Conservation (phyloP, 2,329 filamentous ascomycete genomes). For the Penicillium crustosum region DNA sequence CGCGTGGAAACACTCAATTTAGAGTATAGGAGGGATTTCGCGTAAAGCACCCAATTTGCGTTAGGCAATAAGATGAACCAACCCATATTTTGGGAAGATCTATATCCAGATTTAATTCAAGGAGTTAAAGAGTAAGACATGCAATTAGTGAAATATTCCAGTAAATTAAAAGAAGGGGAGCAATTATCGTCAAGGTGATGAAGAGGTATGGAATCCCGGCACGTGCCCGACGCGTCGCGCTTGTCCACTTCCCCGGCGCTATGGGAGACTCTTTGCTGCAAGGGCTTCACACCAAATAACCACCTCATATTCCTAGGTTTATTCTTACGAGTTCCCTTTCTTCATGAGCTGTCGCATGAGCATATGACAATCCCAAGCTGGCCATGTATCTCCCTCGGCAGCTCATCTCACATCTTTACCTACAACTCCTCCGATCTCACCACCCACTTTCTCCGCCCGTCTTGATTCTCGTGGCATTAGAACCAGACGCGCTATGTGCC, state of each 20-base stretch:
- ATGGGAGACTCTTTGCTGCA: constrained; percentile 12
- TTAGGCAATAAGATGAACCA: not conserved
- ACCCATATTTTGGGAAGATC: not conserved
- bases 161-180: not conserved
- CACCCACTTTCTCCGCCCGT: constrained; percentile 91
- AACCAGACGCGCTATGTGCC: constrained; percentile 92
- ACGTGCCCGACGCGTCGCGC: constrained; percentile 32
- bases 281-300: constrained; percentile 17
- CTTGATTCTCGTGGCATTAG: constrained; percentile 86
- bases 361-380: constrained; percentile 20
- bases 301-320: constrained; percentile 6
- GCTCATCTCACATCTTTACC: constrained; percentile 87
- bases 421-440: constrained; percentile 78
- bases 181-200: constrained; percentile 24
- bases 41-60: constrained; percentile 1
- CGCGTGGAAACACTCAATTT: not conserved
- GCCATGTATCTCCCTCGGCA: constrained; percentile 91
- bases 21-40: not conserved
- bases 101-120: not conserved
- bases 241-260: constrained; percentile 15
- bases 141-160: not conserved
- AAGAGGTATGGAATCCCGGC: constrained; percentile 25
- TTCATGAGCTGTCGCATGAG: constrained; percentile 24
- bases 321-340: constrained; percentile 19
- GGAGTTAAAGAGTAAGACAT: constrained; percentile 2